Base-by-base conservation (phyloP, 2,329 filamentous ascomycete species). In the Teratosphaeria destructans region DNA sequence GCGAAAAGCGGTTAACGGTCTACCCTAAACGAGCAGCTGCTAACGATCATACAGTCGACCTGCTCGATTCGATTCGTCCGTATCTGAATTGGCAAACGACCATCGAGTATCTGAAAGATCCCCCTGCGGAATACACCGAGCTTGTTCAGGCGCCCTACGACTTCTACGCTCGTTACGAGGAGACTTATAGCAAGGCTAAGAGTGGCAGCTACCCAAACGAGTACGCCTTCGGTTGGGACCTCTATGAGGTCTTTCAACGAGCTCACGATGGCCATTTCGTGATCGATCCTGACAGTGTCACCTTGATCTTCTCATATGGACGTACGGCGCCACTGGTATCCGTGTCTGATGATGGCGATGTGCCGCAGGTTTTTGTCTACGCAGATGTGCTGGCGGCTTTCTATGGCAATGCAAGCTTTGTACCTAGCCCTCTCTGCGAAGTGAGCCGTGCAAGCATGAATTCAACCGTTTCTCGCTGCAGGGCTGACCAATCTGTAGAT, bases 261-360 rank as follows among this genome's bases (percentile, higher is more conserved):
- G 81, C 82, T 3, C 84, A 88, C 64, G 86, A 89, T 67, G 84
- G 85, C 1, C 86, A 89, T 66, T 84, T 86, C 56, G 73, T 76
- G 1, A 84, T 79, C 66, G 72, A 78, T 14, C 81, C 82, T 2
- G 81, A 84, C 63, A 73, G 79, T 4, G 75, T 85, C 14, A 78
- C 76, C 52, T 76, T 67, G 0, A 68, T 81, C 0, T 83, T 85
- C 71, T 76, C 68, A 62, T 86, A 67, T 65, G 77, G 75, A 6
- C 75, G 80, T 8, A 72, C 74, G 29, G 68, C 80, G 65, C 73
- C 76, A 56, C 66, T 87, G 0, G 82, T 86, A 0, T 86, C 84
- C 0, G 77, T 86, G 7, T 87, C 84, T 1, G 64, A 73, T 3
- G 83, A 87, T 67, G 85, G 85, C n/a, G 77, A 80, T 57, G 68